Evolutionary conservation across 2,329 filamentous ascomycete species (phyloP), one percentile per base, ranked within the genome.

Genomic region (Fusarium torulosum): DNA sequence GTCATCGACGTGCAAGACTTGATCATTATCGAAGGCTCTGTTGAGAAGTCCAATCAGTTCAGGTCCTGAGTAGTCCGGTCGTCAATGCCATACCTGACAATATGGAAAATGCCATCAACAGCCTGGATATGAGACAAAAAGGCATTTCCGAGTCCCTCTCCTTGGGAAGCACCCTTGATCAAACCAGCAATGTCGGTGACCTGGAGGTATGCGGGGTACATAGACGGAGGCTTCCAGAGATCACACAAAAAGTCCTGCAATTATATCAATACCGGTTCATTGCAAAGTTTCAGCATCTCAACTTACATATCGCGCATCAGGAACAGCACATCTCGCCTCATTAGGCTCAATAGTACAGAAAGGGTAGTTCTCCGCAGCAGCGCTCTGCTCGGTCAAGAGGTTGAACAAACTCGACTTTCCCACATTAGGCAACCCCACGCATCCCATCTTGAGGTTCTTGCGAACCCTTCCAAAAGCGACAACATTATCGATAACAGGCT

Each of bases 321-420:
- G 80, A 50, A 82, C 80, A 55, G 78, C 75, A 74, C 80, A 82
- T 69, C 80, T 78, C 53, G 80, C 80, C 72, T 82, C 80, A 23
- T 82, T 82, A 38, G 80, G 80, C 74, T 82, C 80, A 73, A 82
- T 82, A 0, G 80, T 82, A 69, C 80, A 82, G 53, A 82, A 82
- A 1, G 81, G 80, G 59, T 82, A 82, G 66, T 82, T 82, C 69
- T 82, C 80, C 1, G 80, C 80, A 2, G 80, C 77, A 35, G 79
- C 80, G 69, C 77, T 81, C 75, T 82, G 80, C 72, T 82, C 78
- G 4, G 80, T 82, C 74, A 82, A 75, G 33, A 82, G 76, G 42
- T 82, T 82, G 73, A 82, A 82, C 62, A 82, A 64, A 44, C 77
- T 80, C n/a, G 78, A 80, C 64, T 82, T 82, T 47, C 80, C 80